phyloP scores from a whole-genome alignment of 305 asterid genomes.

The Ajuga reptans region DNA sequence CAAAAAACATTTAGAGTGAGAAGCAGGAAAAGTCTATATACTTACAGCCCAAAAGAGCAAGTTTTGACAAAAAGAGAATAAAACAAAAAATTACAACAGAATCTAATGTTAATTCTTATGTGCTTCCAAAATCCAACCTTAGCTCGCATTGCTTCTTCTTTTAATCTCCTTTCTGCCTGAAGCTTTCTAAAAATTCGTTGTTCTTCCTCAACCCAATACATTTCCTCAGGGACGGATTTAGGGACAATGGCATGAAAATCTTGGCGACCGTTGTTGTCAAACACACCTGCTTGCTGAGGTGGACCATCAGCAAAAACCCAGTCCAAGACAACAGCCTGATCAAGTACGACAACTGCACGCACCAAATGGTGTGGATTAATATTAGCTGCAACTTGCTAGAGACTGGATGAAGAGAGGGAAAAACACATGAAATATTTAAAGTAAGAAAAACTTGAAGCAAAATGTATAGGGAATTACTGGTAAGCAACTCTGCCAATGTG shows the following conservation, averaged over 20 bases:
- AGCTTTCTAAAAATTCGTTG: constrained; percentile 45
- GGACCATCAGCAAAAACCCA: constrained; percentile 98
- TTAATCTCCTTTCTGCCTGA: constrained; percentile 61
- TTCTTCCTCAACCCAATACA: constrained; percentile 79
- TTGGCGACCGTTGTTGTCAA: constrained; percentile 58
- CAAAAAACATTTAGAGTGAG: constrained; percentile 11
- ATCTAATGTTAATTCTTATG: neutral
- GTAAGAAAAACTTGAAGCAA: neutral
- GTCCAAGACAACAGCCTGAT: constrained; percentile 68
- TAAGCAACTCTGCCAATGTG: neutral
- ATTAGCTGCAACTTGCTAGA: constrained; percentile 18
- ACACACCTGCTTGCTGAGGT: constrained; percentile 57
- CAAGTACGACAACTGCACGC: constrained; percentile 73
- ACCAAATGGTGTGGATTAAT: constrained; percentile 25
- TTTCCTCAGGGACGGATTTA: constrained; percentile 41
- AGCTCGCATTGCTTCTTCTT: constrained; percentile 63
- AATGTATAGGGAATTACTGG: neutral
- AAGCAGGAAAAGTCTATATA: neutral
- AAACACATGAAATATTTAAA: constrained; percentile 4
- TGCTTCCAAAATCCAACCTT: constrained; percentile 50
- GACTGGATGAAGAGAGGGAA: constrained; percentile 11
- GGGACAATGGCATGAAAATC: constrained; percentile 87
- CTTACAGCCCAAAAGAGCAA: neutral
- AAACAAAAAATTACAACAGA: constrained; percentile 1
- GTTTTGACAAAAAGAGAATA: constrained; percentile 1